Evolutionary conservation across 1,139 yeast species (phyloP), one percentile per base, ranked within the genome.

Genomic region (Taiozyma sp.): DNA sequence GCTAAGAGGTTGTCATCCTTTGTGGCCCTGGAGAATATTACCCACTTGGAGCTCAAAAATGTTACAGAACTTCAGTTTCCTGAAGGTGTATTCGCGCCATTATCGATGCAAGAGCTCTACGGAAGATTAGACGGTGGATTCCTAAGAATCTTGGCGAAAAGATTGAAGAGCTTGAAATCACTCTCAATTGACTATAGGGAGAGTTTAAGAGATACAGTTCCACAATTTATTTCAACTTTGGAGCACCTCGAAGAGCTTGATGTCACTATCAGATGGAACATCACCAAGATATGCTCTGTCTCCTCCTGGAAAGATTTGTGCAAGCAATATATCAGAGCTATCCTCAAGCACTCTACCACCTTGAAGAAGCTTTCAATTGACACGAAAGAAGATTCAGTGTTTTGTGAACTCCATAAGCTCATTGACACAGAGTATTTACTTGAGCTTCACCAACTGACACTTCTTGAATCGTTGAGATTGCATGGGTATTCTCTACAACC

Each of bases 161-260:
- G 63, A 29, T 59, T 77, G 40, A 50, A 32, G 1, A 61, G 55
- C 13, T 54, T 78, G 42, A 61, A 58, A 32, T 61, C 63, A 32
- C 58, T 81, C 34, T 65, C 68, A 24, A 57, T 81, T 2, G 83
- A 80, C 57, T 69, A 71, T 51, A 68, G 80, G 46, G 81, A 80
- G 55, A 67, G 75, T 2, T 48, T 63, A 19, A 62, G 66, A 10
- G 84, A 80, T 58, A 66, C 73, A 2, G 72, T 76, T 0, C 76
- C 77, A 0, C 60, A 55, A 0, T 78, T 80, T 54, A 57, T 81
- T 5, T 41, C 45, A 1, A 34, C 50, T 1, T 47, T 73, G 13
- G 56, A 63, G 36, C 56, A 63, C 34, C 56, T 76, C 13, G 53
- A 57, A 24, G 69, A 73, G 45, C 64, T 81, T 12, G 84, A 80